Evolutionary conservation across 441 rosid species (phyloP).

Genomic region (Eutrema salsugineum): DNA sequence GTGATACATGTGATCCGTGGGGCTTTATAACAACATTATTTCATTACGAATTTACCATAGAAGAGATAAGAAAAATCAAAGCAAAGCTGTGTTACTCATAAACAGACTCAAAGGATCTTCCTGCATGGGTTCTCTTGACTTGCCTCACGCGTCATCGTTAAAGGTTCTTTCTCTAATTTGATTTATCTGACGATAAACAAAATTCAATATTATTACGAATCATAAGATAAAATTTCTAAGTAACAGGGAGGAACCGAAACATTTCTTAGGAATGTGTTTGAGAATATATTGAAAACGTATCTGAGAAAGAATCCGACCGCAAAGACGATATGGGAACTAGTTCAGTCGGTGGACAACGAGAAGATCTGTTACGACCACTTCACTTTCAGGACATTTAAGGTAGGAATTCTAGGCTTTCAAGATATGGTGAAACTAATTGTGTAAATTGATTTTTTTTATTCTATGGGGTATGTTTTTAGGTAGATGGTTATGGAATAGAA

Average conservation of each 20-base stretch:
- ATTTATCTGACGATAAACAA: background rate
- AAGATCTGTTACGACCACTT: constrained; percentile 71
- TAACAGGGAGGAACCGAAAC: constrained; percentile 39
- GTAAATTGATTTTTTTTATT: too few species aligned
- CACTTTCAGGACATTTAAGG: constrained; percentile 72
- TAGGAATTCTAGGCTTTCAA: too few species aligned
- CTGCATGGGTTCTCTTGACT: too few species aligned
- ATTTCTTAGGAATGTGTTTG: constrained; percentile 55
- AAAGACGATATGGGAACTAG: constrained; percentile 57
- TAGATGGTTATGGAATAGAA: constrained; percentile 71
- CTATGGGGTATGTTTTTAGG: constrained; percentile 46
- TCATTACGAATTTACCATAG: too few species aligned
- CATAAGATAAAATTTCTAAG: background rate
- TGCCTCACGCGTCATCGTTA: too few species aligned
- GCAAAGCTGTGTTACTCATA: too few species aligned
- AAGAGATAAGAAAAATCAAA: too few species aligned
- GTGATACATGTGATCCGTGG: too few species aligned
- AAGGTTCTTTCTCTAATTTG: too few species aligned
- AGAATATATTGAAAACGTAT: constrained; percentile 56
- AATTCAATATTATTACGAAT: background rate
- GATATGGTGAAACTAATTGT: too few species aligned
- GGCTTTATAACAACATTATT: too few species aligned
- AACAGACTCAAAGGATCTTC: too few species aligned
- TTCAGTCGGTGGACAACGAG: constrained; percentile 44
- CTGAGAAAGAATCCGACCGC: constrained; percentile 70